Evolutionary conservation across 2,329 filamentous ascomycete genomes (phyloP).

Genomic region (Fusarium ambrosium): DNA sequence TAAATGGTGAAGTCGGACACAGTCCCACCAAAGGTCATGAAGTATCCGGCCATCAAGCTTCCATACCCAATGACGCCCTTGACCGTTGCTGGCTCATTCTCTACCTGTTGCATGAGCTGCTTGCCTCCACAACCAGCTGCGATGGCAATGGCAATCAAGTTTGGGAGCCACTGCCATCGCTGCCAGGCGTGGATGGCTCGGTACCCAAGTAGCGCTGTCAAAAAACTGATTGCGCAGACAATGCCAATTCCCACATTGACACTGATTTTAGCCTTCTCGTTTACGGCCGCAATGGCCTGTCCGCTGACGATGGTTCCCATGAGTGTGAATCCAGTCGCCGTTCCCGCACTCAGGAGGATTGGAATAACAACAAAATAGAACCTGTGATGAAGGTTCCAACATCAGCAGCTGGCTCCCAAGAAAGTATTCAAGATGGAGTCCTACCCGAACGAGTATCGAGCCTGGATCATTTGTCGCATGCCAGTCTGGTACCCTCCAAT

Average conservation of each 20-base stretch:
- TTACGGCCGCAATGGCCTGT: slow-evolving; percentile 64
- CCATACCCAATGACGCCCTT: slow-evolving; percentile 60
- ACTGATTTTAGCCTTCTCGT: slow-evolving; percentile 58
- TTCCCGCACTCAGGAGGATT: slow-evolving; percentile 68
- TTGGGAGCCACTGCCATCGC: slow-evolving; percentile 69
- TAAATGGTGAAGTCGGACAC: slow-evolving; percentile 72
- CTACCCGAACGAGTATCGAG: slow-evolving; percentile 71
- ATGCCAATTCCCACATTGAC: slow-evolving; percentile 70
- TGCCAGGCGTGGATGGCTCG: slow-evolving; percentile 67
- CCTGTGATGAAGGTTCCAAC: slow-evolving; percentile 40
- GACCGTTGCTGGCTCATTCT: slow-evolving; percentile 53
- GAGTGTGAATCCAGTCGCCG: slow-evolving; percentile 69
- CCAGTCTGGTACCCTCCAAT: slow-evolving; percentile 69
- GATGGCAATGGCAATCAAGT: slow-evolving; percentile 64
- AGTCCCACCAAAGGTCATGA: slow-evolving; percentile 68
- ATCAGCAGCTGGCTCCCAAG: slow-evolving; percentile 14
- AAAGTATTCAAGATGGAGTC: background rate
- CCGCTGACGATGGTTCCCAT: slow-evolving; percentile 70
- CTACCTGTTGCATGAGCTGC: slow-evolving; percentile 61
- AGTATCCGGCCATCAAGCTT: slow-evolving; percentile 64
- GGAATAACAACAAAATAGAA: slow-evolving; percentile 65
- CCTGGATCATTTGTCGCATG: slow-evolving; percentile 71
- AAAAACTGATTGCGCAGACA: slow-evolving; percentile 64
- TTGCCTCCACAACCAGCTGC: slow-evolving; percentile 67
- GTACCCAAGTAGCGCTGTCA: slow-evolving; percentile 69